phyloP scores from a whole-genome alignment of 2,329 filamentous ascomycete genomes.

The Penicillium psychrosexuale region DNA sequence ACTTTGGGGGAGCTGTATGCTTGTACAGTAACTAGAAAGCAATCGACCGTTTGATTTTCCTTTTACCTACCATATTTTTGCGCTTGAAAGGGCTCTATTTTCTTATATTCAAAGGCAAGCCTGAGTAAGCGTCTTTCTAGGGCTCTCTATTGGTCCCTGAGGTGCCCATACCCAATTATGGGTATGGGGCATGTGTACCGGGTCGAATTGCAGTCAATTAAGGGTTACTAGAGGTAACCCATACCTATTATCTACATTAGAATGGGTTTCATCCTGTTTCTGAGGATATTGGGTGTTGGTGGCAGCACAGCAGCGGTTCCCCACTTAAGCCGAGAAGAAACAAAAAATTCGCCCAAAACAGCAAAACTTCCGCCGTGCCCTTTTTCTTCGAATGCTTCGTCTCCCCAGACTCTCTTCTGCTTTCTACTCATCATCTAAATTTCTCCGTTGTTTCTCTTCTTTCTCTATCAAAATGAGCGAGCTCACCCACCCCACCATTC shows the following conservation, averaged over 20 bases:
- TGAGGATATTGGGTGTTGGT: not conserved
- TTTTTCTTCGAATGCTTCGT: constrained; percentile 26
- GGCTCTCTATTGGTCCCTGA: constrained; percentile 6
- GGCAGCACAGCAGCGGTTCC: constrained; percentile 11
- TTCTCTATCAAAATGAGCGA: constrained; percentile 58
- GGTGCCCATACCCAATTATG: not conserved
- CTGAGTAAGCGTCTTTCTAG: constrained; percentile 16
- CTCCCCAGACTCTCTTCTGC: constrained; percentile 19
- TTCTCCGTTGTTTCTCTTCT: constrained; percentile 19
- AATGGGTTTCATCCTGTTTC: not conserved
- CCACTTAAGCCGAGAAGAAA: constrained; percentile 16
- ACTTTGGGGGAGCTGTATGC: constrained; percentile 21
- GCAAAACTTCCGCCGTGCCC: constrained; percentile 25
- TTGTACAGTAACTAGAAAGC: constrained; percentile 46
- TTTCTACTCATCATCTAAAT: constrained; percentile 13
- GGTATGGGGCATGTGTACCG: not conserved
- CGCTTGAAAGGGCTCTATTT: not conserved
- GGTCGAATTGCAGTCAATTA: not conserved
- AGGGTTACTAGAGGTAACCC: not conserved
- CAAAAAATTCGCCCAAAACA: constrained; percentile 23
- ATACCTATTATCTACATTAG: not conserved
- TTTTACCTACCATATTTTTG: constrained; percentile 7
- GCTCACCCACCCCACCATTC: constrained; percentile 72
- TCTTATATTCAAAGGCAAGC: not conserved
- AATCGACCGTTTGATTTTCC: constrained; percentile 26